These are phyloP conservation scores for Eurotiales sp. DNA, from an alignment of 2,329 filamentous ascomycete genomes.

Conservation along the genomic window DNA sequence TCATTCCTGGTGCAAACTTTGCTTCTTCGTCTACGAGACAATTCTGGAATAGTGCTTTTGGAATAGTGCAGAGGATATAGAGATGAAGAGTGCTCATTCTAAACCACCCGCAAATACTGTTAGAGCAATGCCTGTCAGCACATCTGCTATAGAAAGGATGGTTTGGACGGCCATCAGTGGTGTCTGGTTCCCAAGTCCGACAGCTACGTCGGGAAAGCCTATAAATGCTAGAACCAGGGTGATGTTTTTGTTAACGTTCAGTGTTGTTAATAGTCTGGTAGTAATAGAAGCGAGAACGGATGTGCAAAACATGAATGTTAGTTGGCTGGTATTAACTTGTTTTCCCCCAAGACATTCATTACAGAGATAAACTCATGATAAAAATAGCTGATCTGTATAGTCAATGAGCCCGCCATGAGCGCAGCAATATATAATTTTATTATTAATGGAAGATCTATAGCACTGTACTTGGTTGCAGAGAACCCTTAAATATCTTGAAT, in stretches of 20 bases:
- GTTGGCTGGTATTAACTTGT: background rate
- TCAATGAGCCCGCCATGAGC: slow-evolving; percentile 24
- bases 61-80: slow-evolving; percentile 34
- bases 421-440: slow-evolving; percentile 19
- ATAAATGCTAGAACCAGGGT: slow-evolving; percentile 22
- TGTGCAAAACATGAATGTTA: slow-evolving; percentile 24
- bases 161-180: slow-evolving; percentile 33
- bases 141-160: slow-evolving; percentile 25
- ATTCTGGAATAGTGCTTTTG: too few species aligned
- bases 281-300: slow-evolving; percentile 24
- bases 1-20: slow-evolving; percentile 26
- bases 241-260: slow-evolving; percentile 22
- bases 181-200: slow-evolving; percentile 25
- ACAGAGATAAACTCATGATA: slow-evolving; percentile 12
- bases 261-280: slow-evolving; percentile 29
- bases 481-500: background rate
- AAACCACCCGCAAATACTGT: slow-evolving; percentile 35
- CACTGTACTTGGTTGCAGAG: background rate
- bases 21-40: slow-evolving; percentile 20
- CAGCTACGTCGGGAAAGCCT: slow-evolving; percentile 18
- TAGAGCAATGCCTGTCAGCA: slow-evolving; percentile 32
- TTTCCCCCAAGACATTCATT: background rate
- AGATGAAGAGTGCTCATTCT: slow-evolving; percentile 34
- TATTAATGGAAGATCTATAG: background rate
- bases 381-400: slow-evolving; percentile 24